A percentile compares a stretch with the other conserved stretches of the same genome.
These are phyloP conservation scores for Aspergillus eucalypticola DNA, from an alignment of 2,329 filamentous ascomycete species.

Conservation along the genomic window DNA sequence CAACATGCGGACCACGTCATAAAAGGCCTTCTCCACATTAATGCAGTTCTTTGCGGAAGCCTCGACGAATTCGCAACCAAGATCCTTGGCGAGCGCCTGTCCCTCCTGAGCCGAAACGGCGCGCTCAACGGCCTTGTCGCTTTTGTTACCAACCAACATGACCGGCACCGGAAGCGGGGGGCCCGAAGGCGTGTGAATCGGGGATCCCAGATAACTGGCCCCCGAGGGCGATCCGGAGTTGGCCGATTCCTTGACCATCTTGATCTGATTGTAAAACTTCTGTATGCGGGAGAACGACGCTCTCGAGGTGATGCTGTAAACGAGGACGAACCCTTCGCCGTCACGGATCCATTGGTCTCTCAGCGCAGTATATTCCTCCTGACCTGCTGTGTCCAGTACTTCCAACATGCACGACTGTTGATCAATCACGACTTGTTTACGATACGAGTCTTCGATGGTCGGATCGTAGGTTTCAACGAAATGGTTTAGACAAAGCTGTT, in stretches of 20 bases:
- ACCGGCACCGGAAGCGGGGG: conserved; percentile 74
- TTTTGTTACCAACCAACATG: conserved; percentile 99
- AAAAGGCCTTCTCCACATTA: conserved; percentile 98
- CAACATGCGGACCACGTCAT: conserved; percentile 90
- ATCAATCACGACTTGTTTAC: conserved; percentile 80
- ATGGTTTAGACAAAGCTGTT: conserved; percentile 88
- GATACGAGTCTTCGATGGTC: conserved; percentile 68
- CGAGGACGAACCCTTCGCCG: conserved; percentile 93
- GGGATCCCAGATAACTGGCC: conserved; percentile 53
- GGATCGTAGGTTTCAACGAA: conserved; percentile 89
- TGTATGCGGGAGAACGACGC: conserved; percentile 94
- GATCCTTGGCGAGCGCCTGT: conserved; percentile 82
- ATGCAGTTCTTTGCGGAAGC: conserved; percentile 97
- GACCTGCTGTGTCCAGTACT: conserved; percentile 93
- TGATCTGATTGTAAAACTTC: conserved; percentile 94
- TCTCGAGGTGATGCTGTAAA: conserved; percentile 97
- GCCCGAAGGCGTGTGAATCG: conserved; percentile 46
- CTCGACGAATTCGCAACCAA: conserved; percentile 95
- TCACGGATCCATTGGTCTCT: conserved; percentile 98
- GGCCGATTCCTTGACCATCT: conserved; percentile 88
- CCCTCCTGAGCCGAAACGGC: conserved; percentile 97
- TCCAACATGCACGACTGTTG: conserved; percentile 95
- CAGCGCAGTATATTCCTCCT: conserved; percentile 97
- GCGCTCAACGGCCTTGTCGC: conserved; percentile 90
- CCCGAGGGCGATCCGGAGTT: conserved; percentile 56